These are phyloP conservation scores for Cladosporium sp. DNA, from an alignment of 2,329 filamentous ascomycete species.

Conservation along the genomic window DNA sequence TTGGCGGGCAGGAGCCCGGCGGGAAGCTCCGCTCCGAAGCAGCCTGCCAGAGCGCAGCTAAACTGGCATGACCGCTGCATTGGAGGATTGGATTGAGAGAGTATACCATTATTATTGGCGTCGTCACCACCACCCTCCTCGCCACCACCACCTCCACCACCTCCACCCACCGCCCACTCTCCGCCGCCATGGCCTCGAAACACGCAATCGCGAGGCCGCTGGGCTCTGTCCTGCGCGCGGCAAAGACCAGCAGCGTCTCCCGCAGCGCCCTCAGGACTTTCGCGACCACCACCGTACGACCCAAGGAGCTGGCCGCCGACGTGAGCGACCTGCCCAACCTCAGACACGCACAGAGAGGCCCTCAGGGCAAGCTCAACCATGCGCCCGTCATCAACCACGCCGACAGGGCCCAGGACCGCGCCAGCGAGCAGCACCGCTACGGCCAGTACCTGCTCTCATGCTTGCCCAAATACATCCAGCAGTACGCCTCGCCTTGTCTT, in stretches of 20 bases:
- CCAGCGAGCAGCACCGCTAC: constrained; percentile 85
- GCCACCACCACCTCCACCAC: constrained; percentile 12
- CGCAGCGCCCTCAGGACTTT: constrained; percentile 36
- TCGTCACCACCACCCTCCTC: constrained; percentile 11
- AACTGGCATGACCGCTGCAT: constrained; percentile 6
- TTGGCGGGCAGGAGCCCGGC: background rate
- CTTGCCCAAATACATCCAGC: constrained; percentile 95
- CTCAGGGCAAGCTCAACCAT: constrained; percentile 53
- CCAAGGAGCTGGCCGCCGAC: constrained; percentile 41
- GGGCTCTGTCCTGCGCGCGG: constrained; percentile 33
- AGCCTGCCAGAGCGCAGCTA: background rate
- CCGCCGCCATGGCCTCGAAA: constrained; percentile 36
- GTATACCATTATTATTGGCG: background rate
- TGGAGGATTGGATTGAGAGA: constrained; percentile 3
- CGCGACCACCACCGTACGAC: constrained; percentile 36
- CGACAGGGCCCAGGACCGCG: constrained; percentile 86
- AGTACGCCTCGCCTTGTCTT: constrained; percentile 41
- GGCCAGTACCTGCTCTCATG: constrained; percentile 96
- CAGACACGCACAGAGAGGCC: constrained; percentile 37
- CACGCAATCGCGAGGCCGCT: constrained; percentile 37
- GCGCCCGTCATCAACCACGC: constrained; percentile 81
- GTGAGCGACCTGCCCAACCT: constrained; percentile 42
- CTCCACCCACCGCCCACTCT: background rate
- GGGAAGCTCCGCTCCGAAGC: background rate
- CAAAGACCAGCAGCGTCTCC: constrained; percentile 21